Evolutionary conservation across 148 eudicot species (phyloP), one percentile per base, ranked within the genome.

Genomic region (Persicaria tinctoria): DNA sequence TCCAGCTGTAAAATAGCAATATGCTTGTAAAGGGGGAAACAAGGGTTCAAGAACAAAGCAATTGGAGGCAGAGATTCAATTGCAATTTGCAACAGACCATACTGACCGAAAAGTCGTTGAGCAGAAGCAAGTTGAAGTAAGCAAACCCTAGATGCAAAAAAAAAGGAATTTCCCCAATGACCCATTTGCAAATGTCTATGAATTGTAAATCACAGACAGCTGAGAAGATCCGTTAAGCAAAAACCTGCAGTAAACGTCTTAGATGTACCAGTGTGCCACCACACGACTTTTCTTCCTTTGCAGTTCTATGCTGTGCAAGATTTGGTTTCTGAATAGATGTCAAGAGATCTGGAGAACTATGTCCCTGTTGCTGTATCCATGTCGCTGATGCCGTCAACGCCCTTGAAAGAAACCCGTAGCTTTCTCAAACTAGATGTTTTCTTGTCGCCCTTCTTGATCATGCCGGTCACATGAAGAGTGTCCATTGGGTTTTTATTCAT

Each of bases 371-470:
- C 41, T 32, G 41, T 89, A 76, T 92, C 97, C 87, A 89, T 84
- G 70, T 96, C 97, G 6, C 86, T 74, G 56, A 85, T 79, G 64
- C 88, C 88, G 75, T 85, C 87, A 20, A 90, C 79, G 59, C 92
- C 97, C 77, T 84, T 92, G 86, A 92, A 96, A 60, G 82, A 85
- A 76, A 96, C 79, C 4, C 94, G 86, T 23, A 96, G 76, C 78
- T 96, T 96, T 77, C 90, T 88, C 50, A 80, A 72, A 55, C 86
- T 84, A 1, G 93, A 85, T 23, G 81, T 82, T 78, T 87, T 92
- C 82, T 81, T 85, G 78, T 81, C 92, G 56, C 80, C 81, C 78
- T 88, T 89, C 68, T 84, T 85, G 1, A 77, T 77, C 49, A 78
- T 79, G 6, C 97, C 99, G 8, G 88, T 88, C 55, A 89, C 97